Evolutionary conservation across 768 basidiomycete genomes (phyloP).

Genomic region (Leccinum pellstonianum): DNA sequence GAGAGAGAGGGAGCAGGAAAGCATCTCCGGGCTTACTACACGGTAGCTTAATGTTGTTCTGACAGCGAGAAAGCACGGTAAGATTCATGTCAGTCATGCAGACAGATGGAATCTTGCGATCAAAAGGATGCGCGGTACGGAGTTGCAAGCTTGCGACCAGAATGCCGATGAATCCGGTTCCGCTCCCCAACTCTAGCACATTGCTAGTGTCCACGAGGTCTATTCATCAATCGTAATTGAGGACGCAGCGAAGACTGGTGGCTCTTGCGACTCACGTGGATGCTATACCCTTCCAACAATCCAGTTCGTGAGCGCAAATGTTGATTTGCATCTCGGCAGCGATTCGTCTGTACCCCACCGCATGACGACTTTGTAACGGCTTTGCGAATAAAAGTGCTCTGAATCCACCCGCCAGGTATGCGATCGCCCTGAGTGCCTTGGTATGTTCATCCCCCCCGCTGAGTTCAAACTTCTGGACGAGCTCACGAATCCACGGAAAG

Average conservation of each 20-base stretch:
- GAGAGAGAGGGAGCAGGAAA: background rate
- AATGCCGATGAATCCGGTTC: conserved; percentile 72
- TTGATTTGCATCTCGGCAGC: conserved; percentile 2
- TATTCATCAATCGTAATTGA: background rate
- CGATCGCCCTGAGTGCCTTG: background rate
- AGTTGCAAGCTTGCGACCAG: conserved; percentile 57
- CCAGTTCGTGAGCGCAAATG: background rate
- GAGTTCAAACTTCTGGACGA: background rate
- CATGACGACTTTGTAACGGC: background rate
- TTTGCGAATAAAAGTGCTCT: conserved; percentile 7
- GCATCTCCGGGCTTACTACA: conserved; percentile 55
- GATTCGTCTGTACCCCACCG: conserved; percentile 19
- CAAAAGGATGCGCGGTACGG: background rate
- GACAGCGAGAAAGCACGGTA: conserved; percentile 59
- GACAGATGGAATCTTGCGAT: conserved; percentile 26
- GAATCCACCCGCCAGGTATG: conserved; percentile 11
- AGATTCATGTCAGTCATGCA: conserved; percentile 67
- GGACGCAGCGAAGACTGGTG: background rate
- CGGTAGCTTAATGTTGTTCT: conserved; percentile 53
- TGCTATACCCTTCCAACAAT: conserved; percentile 27
- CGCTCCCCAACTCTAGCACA: conserved; percentile 75
- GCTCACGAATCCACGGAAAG: conserved; percentile 13
- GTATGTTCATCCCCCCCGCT: background rate
- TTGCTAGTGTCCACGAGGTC: conserved; percentile 31
- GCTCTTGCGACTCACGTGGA: conserved; percentile 43